These are phyloP conservation scores for Picea abies DNA, from an alignment of 83 land plant genomes.

Conservation along the genomic window DNA sequence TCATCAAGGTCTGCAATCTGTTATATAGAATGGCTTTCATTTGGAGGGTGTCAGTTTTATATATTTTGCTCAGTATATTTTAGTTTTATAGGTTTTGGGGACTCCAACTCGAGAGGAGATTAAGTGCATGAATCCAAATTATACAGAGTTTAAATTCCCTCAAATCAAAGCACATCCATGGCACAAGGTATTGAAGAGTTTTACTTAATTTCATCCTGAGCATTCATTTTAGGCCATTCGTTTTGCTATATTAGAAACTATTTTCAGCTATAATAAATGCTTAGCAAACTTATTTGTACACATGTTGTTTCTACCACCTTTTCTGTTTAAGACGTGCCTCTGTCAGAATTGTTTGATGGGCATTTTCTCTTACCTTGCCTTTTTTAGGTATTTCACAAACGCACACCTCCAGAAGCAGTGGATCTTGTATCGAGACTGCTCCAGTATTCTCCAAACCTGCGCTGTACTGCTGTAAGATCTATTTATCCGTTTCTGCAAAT, in stretches of 20 bases:
- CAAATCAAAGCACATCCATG: conserved; percentile 53
- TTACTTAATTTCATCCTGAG: not conserved
- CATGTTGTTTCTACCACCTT: not conserved
- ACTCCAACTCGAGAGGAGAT: conserved; percentile 50
- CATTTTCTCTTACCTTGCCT: not conserved
- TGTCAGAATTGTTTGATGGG: not conserved
- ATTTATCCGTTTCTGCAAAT: not conserved
- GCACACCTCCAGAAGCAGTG: conserved; percentile 78
- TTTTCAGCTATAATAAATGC: not conserved
- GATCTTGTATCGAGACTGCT: conserved; percentile 81
- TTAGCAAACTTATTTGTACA: not conserved
- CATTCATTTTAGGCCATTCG: not conserved
- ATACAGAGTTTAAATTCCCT: conserved; percentile 47
- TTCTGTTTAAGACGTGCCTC: not conserved
- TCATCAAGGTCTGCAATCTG: conserved; percentile 28
- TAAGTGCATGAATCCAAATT: conserved; percentile 52
- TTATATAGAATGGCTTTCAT: not conserved
- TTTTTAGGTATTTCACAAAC: conserved; percentile 56
- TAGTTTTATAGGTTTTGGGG: conserved; percentile 33
- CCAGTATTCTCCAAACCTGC: conserved; percentile 81
- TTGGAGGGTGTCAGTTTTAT: not conserved
- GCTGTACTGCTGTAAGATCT: conserved; percentile 77
- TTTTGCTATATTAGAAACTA: conserved; percentile 5
- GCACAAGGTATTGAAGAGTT: conserved; percentile 36
- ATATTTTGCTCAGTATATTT: not conserved